Conservation (phyloP, 768 basidiomycete genomes). For the Termitomyces titanicus region DNA sequence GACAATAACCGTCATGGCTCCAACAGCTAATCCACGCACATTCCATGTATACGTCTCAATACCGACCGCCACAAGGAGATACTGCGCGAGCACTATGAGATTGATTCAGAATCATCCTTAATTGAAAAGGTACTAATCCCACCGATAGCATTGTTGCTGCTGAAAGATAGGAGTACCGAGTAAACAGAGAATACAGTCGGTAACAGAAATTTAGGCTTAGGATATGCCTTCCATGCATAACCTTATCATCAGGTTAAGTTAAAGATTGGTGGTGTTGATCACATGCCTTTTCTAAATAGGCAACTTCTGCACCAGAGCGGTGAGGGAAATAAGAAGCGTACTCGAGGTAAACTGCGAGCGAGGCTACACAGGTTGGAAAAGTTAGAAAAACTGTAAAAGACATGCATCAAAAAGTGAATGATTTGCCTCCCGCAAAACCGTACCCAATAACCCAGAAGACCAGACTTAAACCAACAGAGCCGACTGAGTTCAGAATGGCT, state of each 20-base stretch:
- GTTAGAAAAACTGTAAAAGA: not conserved
- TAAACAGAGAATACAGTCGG: constrained; percentile 40
- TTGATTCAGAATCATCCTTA: not conserved
- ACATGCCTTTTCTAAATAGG: constrained; percentile 39
- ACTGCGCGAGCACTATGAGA: constrained; percentile 29
- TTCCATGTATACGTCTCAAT: constrained; percentile 27
- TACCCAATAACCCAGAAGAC: constrained; percentile 40
- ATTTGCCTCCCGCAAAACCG: constrained; percentile 29
- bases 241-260: too few relatives aligned
- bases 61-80: constrained; percentile 31
- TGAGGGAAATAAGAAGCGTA: constrained; percentile 45
- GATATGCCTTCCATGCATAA: constrained; percentile 31
- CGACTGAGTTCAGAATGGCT: constrained; percentile 32
- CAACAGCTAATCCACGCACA: constrained; percentile 32
- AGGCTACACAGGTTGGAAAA: constrained; percentile 17
- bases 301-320: constrained; percentile 47
- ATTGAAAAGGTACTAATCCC: not conserved
- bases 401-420: not conserved
- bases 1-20: constrained; percentile 27
- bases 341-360: constrained; percentile 38
- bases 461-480: constrained; percentile 34
- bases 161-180: constrained; percentile 33
- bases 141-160: constrained; percentile 37
- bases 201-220: constrained; percentile 37
- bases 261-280: not conserved